phyloP scores from a whole-genome alignment of 2,329 filamentous ascomycete genomes.

The Paraphaeosphaeria sporulosa region DNA sequence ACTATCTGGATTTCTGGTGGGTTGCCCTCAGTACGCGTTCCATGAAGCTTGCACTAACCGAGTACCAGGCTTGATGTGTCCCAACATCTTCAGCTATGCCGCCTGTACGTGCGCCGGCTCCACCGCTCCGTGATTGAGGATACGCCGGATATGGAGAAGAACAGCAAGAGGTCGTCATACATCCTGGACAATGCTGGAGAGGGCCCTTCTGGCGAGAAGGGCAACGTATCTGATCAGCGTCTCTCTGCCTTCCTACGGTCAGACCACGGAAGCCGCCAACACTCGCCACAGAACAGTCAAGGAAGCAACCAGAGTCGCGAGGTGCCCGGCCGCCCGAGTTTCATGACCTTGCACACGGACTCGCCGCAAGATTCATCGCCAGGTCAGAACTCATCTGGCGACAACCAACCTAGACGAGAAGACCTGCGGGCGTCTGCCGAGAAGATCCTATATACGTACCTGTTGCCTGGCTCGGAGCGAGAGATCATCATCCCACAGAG shows the following conservation, averaged over 20 bases:
- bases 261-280: slow-evolving; percentile 55
- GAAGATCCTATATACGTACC: slow-evolving; percentile 98
- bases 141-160: slow-evolving; percentile 87
- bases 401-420: slow-evolving; percentile 59
- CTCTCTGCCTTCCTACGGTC: slow-evolving; percentile 87
- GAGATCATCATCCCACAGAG: slow-evolving; percentile 92
- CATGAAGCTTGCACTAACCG: slow-evolving; percentile 32
- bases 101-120: slow-evolving; percentile 95
- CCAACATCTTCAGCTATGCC: slow-evolving; percentile 96
- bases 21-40: slow-evolving; percentile 36
- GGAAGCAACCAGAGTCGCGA: slow-evolving; percentile 63
- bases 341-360: slow-evolving; percentile 75
- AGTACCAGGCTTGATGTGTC: slow-evolving; percentile 92
- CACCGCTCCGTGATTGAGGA: slow-evolving; percentile 91
- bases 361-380: slow-evolving; percentile 59
- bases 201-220: slow-evolving; percentile 68
- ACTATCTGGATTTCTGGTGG: slow-evolving; percentile 98
- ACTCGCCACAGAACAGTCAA: slow-evolving; percentile 58
- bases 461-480: slow-evolving; percentile 92
- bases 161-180: slow-evolving; percentile 84
- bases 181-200: slow-evolving; percentile 73
- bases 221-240: slow-evolving; percentile 81
- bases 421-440: slow-evolving; percentile 94
- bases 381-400: slow-evolving; percentile 43
- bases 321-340: slow-evolving; percentile 62